Evolutionary conservation across 1,284 basidiomycete genomes (phyloP), one percentile per base, ranked within the genome.

Genomic region (Fomitopsis palustris): DNA sequence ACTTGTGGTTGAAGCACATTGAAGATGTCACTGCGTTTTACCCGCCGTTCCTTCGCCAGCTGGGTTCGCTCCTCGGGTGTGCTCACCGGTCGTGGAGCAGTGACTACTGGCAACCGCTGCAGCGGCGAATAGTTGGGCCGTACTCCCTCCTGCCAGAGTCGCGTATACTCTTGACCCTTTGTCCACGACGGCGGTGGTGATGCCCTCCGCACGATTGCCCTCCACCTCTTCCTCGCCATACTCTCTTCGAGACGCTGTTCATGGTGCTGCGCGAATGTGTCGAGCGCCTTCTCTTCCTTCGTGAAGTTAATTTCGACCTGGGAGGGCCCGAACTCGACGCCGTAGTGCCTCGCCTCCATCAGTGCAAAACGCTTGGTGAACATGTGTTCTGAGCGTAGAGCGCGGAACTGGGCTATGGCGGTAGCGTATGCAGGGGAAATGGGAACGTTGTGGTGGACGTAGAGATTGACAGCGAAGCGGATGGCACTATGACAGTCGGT

Each of bases 351-450:
- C 12, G 95, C 95, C 75, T 98, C 95, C 65, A 88, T 78, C 19
- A 83, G 81, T 14, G 96, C 95, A 55, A 92, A 86, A 4, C 82
- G 78, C 29, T 84, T 86, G 2, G 93, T 84, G 58, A 93, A 83
- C 68, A 95, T 87, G 66, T 92, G 89, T 71, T 94, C 88, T 25
- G 93, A 88, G 56, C 94, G 88, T 38, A 98, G 81, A 21, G 91
- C 79, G 54, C 92, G 87, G 77, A 95, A 98, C 73, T 97, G 93
- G 14, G 84, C 80, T n/a, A 94, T 83, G 23, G 93, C 88, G 19
- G 79, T 76, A 4, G 81, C 78, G 73, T 99, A 99, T 4, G 96
- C 96, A 41, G 88, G 77, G 0, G 91, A 86, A 42, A 98, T 78
- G 0, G 93, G 81, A 27, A 88, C 61, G 1, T 74, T 66, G 67